Base-by-base conservation (phyloP, 2,329 filamentous ascomycete genomes). In the Mycosphaerelloides madeirae region DNA sequence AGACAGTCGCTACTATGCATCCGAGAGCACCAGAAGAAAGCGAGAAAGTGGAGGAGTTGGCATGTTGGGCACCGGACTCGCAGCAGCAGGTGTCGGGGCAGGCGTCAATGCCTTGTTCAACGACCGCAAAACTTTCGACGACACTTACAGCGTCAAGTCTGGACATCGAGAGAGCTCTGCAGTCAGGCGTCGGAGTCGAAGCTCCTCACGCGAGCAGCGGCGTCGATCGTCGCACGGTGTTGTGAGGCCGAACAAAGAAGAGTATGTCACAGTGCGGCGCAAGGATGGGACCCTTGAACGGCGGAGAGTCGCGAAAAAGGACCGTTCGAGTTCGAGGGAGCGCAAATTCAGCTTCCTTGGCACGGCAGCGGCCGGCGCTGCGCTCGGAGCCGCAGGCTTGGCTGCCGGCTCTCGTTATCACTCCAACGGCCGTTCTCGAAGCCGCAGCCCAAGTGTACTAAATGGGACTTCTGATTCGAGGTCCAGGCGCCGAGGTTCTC, bases 61-160 rank as follows among this genome's bases (percentile, higher is more conserved):
- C 20, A 77, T 75, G 67, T 56, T 80, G 19, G 76, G 73, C 13
- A 73, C 72, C 25, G 74, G 77, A 14, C 61, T 81, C 12, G 75
- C 74, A 41, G 77, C 73, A 3, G 74, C 76, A 43, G 76, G 74
- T 38, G 64, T 75, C 32, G 73, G 69, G 2, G 72, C 72, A 44
- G 67, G 75, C 37, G 75, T 75, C 2, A 75, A 78, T 55, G 73
- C 74, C 2, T 55, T 82, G 11, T 77, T 74, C 53, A 71, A 67
- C 35, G 68, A 67, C 22, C 65, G 68, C 13, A 65, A 77, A 46
- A 75, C 79, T 40, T 80, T 79, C 49, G 75, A 80, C 50, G 79
- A 81, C 54, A 78, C 75, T 0, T 79, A 81, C 50, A 80, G 74
- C 53, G 68, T 79, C 53, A 76, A 75, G 44, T 76, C 76, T 43